Evolutionary conservation across 495 filamentous ascomycete genomes (phyloP).

Genomic region (Aspergillus sclerotiicarbonarius): DNA sequence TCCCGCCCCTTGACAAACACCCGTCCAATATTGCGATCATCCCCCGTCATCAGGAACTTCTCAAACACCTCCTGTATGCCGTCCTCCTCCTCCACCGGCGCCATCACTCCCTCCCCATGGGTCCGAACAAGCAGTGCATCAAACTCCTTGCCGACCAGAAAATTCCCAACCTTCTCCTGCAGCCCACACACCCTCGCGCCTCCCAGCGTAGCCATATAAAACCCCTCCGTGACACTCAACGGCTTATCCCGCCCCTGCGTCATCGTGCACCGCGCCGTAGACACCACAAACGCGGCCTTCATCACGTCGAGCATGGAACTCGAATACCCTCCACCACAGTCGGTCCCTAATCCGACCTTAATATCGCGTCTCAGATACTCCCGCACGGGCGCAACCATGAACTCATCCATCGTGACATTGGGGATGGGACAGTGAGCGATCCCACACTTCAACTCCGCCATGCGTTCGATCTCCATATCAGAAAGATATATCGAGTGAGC

Average conservation of each 20-base stretch:
- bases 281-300: slow-evolving; percentile 60
- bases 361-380: slow-evolving; percentile 56
- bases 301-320: slow-evolving; percentile 59
- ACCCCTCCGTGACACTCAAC: slow-evolving; percentile 52
- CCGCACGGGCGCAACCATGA: slow-evolving; percentile 57
- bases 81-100: slow-evolving; percentile 53
- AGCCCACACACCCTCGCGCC: slow-evolving; percentile 62
- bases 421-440: slow-evolving; percentile 64
- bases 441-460: slow-evolving; percentile 51
- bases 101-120: slow-evolving; percentile 44
- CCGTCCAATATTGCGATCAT: slow-evolving; percentile 59
- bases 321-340: slow-evolving; percentile 64
- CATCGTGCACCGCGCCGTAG: slow-evolving; percentile 50
- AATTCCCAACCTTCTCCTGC: slow-evolving; percentile 54
- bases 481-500: slow-evolving; percentile 62
- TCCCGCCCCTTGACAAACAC: slow-evolving; percentile 57
- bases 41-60: slow-evolving; percentile 65
- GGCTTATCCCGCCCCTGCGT: slow-evolving; percentile 47
- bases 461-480: slow-evolving; percentile 49
- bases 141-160: slow-evolving; percentile 60
- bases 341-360: slow-evolving; percentile 66
- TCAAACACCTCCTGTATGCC: slow-evolving; percentile 49
- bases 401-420: slow-evolving; percentile 61
- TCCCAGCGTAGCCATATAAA: slow-evolving; percentile 62
- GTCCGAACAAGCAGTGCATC: slow-evolving; percentile 60